Evolutionary conservation across 768 basidiomycete species (phyloP), one percentile per base, ranked within the genome.

Genomic region (Pleurotus eryngii): DNA sequence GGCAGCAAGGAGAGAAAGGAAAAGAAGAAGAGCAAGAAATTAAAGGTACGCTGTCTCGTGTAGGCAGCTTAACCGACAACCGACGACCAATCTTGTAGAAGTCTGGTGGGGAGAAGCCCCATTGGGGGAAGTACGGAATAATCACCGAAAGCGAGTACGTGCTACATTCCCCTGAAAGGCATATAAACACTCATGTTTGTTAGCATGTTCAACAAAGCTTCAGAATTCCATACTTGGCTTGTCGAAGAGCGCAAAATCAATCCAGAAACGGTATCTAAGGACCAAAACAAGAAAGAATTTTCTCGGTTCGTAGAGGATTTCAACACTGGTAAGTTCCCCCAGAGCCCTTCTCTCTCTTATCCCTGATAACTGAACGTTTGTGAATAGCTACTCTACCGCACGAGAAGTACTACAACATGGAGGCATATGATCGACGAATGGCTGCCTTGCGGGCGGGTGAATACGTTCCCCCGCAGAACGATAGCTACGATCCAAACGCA

Each of bases 331-430:
- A 59, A 27, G 76, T 60, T 20, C 38, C 57, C 43, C 18, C 18
- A 38, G 14, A 17, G 20, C 49, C 50, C 12, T 56, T 38, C 17
- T 56, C 20, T 15, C 5, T 56, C 7, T 18, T 35, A 37, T 42
- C 27, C 35, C 50, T 17, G 37, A 50, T 26, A 26, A 42, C 53
- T 24, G 46, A 46, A n/a, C 27, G 48, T 39, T 43, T 39, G 47
- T 35, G 7, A 53, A 17, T 57, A 94, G 94, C 93, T 12, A 97
- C 95, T 3, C 78, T 97, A 2, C 92, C 95, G 8, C 90, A 96
- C 65, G 93, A 95, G 69, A 97, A 97, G 69, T 97, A 95, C 70
- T 96, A 96, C 70, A 83, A 95, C 66, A 92, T 95, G 82, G 85
- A 84, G 55, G 80, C 83, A 4, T 94, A 93, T 68, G 92, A 95